Base-by-base conservation (phyloP, 1,139 yeast species). In the Candida tetrigidarum region DNA sequence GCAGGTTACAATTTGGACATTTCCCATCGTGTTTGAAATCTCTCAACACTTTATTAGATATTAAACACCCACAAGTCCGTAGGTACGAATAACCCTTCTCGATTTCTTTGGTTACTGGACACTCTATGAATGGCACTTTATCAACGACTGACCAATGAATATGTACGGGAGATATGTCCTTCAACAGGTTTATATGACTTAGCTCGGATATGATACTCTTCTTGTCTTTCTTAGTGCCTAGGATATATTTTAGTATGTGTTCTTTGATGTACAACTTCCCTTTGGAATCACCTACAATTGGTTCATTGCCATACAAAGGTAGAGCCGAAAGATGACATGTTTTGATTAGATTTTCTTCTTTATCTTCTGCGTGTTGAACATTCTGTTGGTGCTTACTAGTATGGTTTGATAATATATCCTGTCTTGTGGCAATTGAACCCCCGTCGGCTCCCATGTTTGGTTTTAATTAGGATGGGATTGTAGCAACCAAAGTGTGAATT, bases 231-330 rank as follows among this genome's bases (percentile, higher is more conserved):
- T 52, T 52, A 15, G 66, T 67, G 22, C 67, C 67, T 3, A 86
- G 60, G 14, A 87, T 59, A 59, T 76, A 74, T 55, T 84, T 86
- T 11, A 91, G 55, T 0, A 88, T 62, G 29, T 84, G 69, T 50
- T 86, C 91, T 53, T 87, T 88, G 52, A 83, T 79, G 60, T 80
- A 87, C n/a, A 91, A 57, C 28, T 71, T 62, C 0, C 97, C 97
- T 47, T 67, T 68, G 58, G 74, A 85, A 63, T 90, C 97, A 25
- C 91, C 80, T 5, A 86, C 88, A 3, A 89, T 68, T 4, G 65
- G 88, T 7, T 47, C 50, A 9, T 45, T 47, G 11, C 47, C 47
- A 39, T 52, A 41, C 7, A 73, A 51, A 1, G 70, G 63, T 11
- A 64, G 55, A 7, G 66, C 58, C 2, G 73, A 59, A 16, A 70